These are phyloP conservation scores for Cercospora sp. DNA, from an alignment of 2,329 filamentous ascomycete species.

Conservation along the genomic window DNA sequence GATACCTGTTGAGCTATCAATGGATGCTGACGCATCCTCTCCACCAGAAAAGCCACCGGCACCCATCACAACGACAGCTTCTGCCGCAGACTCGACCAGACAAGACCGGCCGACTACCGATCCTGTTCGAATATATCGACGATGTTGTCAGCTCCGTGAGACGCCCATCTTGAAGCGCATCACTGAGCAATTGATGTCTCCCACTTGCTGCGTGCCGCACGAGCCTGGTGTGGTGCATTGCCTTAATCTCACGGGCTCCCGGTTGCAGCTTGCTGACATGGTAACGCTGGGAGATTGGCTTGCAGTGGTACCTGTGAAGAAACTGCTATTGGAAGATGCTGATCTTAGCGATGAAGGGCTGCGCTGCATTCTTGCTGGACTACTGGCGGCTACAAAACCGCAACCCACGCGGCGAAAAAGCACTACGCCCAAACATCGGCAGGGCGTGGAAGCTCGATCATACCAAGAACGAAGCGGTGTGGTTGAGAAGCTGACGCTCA, in stretches of 20 bases:
- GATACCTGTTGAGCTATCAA: conserved; percentile 78
- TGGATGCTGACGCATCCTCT: conserved; percentile 60
- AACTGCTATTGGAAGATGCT: conserved; percentile 82
- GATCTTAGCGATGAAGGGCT: conserved; percentile 84
- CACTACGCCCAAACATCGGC: conserved; percentile 33
- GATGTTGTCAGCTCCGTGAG: conserved; percentile 91
- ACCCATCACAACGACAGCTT: conserved; percentile 33
- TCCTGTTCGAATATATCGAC: conserved; percentile 85
- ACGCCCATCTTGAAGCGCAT: conserved; percentile 90
- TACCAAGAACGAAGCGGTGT: conserved; percentile 62
- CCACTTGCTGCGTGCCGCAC: conserved; percentile 62
- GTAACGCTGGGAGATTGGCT: conserved; percentile 90
- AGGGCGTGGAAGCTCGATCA: conserved; percentile 25
- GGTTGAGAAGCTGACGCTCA: conserved; percentile 82
- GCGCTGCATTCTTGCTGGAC: conserved; percentile 79
- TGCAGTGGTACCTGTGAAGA: conserved; percentile 86
- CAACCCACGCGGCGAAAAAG: conserved; percentile 43
- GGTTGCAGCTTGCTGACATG: conserved; percentile 78
- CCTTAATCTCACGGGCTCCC: conserved; percentile 81
- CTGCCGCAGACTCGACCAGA: conserved; percentile 47
- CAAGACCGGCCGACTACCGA: conserved; percentile 80
- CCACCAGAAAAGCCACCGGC: conserved; percentile 29
- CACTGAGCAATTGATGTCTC: conserved; percentile 78
- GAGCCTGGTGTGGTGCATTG: conserved; percentile 75
- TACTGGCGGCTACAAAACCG: conserved; percentile 74